Conservation (phyloP, 2,329 filamentous ascomycete genomes). For the Sporothrix euskadiensis region DNA sequence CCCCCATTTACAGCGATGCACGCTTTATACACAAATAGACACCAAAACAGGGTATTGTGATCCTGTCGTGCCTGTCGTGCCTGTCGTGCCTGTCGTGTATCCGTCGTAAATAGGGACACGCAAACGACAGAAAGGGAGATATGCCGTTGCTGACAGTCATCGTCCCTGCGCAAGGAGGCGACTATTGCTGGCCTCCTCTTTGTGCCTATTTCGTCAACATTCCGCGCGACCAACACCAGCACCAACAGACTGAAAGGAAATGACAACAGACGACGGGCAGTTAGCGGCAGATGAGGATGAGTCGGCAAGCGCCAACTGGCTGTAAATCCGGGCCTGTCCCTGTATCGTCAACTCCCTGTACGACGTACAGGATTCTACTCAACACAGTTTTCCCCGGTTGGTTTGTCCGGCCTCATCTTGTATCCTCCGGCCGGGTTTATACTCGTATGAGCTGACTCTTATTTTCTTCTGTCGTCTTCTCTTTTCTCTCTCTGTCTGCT, state of each 20-base stretch:
- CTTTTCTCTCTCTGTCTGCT: neutral
- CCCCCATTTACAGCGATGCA: neutral
- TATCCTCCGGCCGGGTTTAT: neutral
- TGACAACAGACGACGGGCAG: neutral
- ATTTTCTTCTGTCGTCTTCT: neutral
- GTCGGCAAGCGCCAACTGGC: neutral
- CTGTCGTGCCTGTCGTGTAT: neutral
- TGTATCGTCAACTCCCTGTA: neutral
- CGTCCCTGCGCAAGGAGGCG: too few species aligned
- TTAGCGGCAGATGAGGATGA: neutral
- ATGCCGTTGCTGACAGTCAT: neutral
- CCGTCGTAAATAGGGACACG: neutral
- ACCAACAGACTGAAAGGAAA: neutral
- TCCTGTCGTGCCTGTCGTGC: neutral
- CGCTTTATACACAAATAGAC: neutral
- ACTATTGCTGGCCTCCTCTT: neutral
- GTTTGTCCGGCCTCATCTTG: neutral
- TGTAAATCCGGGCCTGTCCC: neutral
- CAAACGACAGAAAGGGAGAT: neutral
- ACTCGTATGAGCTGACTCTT: neutral
- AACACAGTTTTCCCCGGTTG: neutral
- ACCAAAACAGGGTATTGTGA: slow-evolving; percentile 4
- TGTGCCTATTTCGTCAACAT: slow-evolving; percentile 1
- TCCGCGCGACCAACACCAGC: neutral
- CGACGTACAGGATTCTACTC: neutral